Evolutionary conservation across 2,329 filamentous ascomycete species (phyloP).

Genomic region (Zasmidium angulare): DNA sequence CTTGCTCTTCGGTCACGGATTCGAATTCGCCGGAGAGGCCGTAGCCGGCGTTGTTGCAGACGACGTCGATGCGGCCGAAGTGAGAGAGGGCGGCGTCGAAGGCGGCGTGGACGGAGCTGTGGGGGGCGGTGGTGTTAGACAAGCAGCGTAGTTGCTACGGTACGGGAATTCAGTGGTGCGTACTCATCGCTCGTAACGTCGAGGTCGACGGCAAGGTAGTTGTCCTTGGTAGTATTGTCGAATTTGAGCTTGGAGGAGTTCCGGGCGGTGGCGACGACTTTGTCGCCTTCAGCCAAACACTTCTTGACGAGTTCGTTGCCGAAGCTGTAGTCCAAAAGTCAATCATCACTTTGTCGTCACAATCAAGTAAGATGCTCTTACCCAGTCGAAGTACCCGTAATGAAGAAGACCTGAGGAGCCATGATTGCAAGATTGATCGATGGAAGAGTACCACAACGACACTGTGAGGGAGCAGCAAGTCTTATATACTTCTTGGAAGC

Average conservation of each 20-base stretch:
- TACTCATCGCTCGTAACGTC: constrained; percentile 49
- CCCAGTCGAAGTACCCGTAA: constrained; percentile 49
- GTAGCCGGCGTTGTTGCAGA: constrained; percentile 52
- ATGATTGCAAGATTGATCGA: constrained; percentile 25
- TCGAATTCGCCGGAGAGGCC: constrained; percentile 56
- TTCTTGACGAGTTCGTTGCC: constrained; percentile 46
- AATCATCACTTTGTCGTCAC: background rate
- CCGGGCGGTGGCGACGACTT: constrained; percentile 48
- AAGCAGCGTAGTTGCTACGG: background rate
- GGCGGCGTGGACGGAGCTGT: constrained; percentile 45
- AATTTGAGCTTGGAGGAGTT: constrained; percentile 44
- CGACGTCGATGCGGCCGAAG: constrained; percentile 59
- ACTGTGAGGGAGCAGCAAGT: background rate
- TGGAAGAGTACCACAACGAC: too few relatives aligned
- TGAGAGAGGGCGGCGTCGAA: constrained; percentile 47
- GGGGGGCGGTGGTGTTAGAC: constrained; percentile 44
- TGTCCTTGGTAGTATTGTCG: constrained; percentile 44
- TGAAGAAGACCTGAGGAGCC: constrained; percentile 48
- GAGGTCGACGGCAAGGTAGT: constrained; percentile 51
- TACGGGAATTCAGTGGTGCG: too few relatives aligned
- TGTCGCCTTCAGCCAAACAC: constrained; percentile 43
- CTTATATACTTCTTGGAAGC: background rate
- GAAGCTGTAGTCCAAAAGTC: constrained; percentile 28
- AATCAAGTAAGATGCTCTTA: background rate
- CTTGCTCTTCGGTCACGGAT: constrained; percentile 49